A percentile compares a stretch with the other conserved stretches of the same genome.
phyloP scores from a whole-genome alignment of 768 basidiomycete species.

The Panaeolus cyanescens region DNA sequence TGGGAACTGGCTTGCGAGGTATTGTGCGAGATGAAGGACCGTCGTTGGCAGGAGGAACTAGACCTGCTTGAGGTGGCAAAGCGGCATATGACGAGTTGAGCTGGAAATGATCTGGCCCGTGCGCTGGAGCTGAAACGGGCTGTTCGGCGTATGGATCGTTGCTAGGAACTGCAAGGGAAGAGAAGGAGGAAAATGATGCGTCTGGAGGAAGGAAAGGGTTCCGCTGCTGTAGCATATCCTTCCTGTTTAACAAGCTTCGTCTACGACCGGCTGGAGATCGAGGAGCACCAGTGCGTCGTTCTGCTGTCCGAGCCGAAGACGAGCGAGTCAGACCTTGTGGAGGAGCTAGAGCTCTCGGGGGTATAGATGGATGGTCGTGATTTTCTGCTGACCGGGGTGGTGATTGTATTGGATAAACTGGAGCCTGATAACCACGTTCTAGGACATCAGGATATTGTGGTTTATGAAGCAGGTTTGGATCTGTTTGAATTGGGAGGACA shows the following conservation, averaged over 20 bases:
- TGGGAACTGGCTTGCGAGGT: constrained; percentile 11
- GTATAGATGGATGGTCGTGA: neutral
- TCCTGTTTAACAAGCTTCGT: constrained; percentile 29
- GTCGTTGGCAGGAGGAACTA: neutral
- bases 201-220: constrained; percentile 42
- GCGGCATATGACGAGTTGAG: neutral
- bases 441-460: constrained; percentile 38
- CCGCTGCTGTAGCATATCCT: constrained; percentile 22
- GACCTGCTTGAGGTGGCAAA: neutral
- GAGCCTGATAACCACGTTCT: constrained; percentile 30
- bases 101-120: constrained; percentile 10
- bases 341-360: neutral
- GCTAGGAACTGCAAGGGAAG: constrained; percentile 12
- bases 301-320: constrained; percentile 16
- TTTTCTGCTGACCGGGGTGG: constrained; percentile 15
- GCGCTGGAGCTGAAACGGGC: constrained; percentile 11
- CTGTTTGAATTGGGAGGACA: constrained; percentile 26
- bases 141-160: constrained; percentile 5
- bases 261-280: constrained; percentile 33
- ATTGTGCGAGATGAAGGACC: neutral
- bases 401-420: constrained; percentile 22
- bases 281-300: constrained; percentile 25
- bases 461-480: constrained; percentile 18
- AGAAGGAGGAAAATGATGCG: constrained; percentile 12
- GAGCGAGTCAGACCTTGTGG: constrained; percentile 21